Evolutionary conservation across 2,329 filamentous ascomycete species (phyloP).

Genomic region (Lachnum nothofagi): DNA sequence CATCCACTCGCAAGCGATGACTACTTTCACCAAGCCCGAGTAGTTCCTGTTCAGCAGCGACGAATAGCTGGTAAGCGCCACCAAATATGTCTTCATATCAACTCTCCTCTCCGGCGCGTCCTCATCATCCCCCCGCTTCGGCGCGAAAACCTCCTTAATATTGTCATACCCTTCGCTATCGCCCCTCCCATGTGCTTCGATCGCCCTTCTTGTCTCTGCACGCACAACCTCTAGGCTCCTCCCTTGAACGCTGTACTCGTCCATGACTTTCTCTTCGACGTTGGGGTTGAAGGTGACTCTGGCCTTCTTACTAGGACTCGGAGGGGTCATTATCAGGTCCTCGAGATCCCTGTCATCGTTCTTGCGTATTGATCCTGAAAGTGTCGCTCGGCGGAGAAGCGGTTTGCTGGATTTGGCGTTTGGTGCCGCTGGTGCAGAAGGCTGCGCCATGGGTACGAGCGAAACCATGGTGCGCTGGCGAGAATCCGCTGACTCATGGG

Average conservation of each 20-base stretch:
- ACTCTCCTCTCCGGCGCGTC: constrained; percentile 27
- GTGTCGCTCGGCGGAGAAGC: constrained; percentile 26
- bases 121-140: constrained; percentile 18
- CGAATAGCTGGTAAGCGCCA: constrained; percentile 57
- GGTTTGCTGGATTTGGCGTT: constrained; percentile 26
- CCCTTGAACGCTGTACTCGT: constrained; percentile 23
- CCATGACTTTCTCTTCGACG: constrained; percentile 33
- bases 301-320: constrained; percentile 28
- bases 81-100: constrained; percentile 52
- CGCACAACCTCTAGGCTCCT: constrained; percentile 24
- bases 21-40: constrained; percentile 51
- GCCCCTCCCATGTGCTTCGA: constrained; percentile 53
- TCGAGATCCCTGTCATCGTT: constrained; percentile 25
- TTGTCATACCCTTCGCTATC: constrained; percentile 57
- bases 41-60: constrained; percentile 57
- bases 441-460: constrained; percentile 16
- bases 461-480: constrained; percentile 22
- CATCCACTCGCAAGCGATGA: constrained; percentile 60
- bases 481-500: constrained; percentile 4
- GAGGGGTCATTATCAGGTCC: constrained; percentile 21
- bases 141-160: constrained; percentile 52
- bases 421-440: constrained; percentile 9
- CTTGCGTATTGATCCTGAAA: constrained; percentile 28
- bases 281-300: constrained; percentile 31
- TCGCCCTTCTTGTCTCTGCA: constrained; percentile 33